phyloP scores from a whole-genome alignment of 1,139 yeast genomes.

The Suhomyces chickasaworum region DNA sequence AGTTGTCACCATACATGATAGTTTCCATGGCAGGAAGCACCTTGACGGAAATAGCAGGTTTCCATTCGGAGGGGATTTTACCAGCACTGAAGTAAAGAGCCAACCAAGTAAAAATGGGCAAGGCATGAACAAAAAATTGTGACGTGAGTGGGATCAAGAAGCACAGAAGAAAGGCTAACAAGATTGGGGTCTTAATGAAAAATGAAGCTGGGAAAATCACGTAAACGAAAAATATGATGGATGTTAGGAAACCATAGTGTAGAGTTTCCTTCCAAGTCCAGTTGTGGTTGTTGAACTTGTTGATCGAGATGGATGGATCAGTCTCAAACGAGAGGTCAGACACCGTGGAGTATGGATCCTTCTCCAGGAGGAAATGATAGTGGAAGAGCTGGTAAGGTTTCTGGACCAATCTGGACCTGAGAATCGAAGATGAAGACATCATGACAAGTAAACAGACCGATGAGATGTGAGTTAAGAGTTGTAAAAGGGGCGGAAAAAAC shows the following conservation, averaged over 20 bases:
- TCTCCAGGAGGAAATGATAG: constrained; percentile 59
- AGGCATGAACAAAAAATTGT: constrained; percentile 82
- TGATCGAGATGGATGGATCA: constrained; percentile 52
- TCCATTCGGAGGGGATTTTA: constrained; percentile 72
- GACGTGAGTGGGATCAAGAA: constrained; percentile 71
- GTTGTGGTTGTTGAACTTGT: constrained; percentile 50
- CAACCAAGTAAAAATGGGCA: constrained; percentile 89
- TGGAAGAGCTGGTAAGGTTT: constrained; percentile 50
- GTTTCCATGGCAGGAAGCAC: constrained; percentile 94
- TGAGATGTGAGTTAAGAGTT: neutral
- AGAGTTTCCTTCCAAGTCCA: constrained; percentile 48
- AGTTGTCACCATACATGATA: constrained; percentile 88
- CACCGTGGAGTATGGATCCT: constrained; percentile 54
- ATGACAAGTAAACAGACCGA: constrained; percentile 1
- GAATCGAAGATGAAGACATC: constrained; percentile 23
- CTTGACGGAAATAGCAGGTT: constrained; percentile 89
- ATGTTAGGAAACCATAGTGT: constrained; percentile 54
- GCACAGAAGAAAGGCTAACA: constrained; percentile 37
- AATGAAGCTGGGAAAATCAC: constrained; percentile 55
- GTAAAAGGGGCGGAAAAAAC: neutral
- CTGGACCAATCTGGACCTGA: constrained; percentile 38
- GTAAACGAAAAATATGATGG: constrained; percentile 54
- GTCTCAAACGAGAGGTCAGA: constrained; percentile 63
- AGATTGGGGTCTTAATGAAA: constrained; percentile 46
- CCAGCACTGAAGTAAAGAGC: constrained; percentile 80